These are phyloP conservation scores for Euphorbia corollata DNA, from an alignment of 441 rosid species.

Conservation along the genomic window DNA sequence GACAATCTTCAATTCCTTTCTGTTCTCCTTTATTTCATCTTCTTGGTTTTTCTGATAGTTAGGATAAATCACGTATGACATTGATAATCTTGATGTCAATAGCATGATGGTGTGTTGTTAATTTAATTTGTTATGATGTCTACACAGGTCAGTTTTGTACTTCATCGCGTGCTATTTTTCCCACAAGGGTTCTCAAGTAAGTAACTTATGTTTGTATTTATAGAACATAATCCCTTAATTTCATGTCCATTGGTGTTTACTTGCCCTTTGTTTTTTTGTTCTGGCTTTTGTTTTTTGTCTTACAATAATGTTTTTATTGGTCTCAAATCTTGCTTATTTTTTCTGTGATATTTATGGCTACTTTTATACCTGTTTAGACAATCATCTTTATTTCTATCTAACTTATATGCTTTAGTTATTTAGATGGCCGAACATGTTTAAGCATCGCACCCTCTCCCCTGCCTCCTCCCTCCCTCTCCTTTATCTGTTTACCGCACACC, in stretches of 20 bases:
- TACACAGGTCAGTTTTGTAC: constrained; percentile 72
- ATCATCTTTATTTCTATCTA: neutral
- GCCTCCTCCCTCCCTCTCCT: neutral
- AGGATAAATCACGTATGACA: neutral
- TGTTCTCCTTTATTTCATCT: neutral
- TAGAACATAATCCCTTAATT: constrained; percentile 2
- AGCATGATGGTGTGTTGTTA: neutral
- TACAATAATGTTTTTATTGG: neutral
- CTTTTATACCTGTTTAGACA: neutral
- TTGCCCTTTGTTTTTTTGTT: too few relatives aligned
- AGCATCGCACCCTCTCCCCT: neutral
- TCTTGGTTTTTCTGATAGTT: neutral
- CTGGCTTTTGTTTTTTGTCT: neutral
- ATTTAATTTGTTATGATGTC: constrained; percentile 29
- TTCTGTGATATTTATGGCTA: neutral
- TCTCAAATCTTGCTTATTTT: neutral
- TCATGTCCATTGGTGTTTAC: neutral
- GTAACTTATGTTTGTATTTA: constrained; percentile 23
- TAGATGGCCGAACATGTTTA: constrained; percentile 3
- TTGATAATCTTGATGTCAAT: constrained; percentile 6
- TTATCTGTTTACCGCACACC: neutral
- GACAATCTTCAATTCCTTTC: neutral
- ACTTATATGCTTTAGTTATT: neutral
- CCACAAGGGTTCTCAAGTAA: constrained; percentile 79
- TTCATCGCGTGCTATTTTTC: constrained; percentile 78